These are phyloP conservation scores for Aspergillus carlsbadensis DNA, from an alignment of 495 filamentous ascomycete genomes.

Conservation along the genomic window DNA sequence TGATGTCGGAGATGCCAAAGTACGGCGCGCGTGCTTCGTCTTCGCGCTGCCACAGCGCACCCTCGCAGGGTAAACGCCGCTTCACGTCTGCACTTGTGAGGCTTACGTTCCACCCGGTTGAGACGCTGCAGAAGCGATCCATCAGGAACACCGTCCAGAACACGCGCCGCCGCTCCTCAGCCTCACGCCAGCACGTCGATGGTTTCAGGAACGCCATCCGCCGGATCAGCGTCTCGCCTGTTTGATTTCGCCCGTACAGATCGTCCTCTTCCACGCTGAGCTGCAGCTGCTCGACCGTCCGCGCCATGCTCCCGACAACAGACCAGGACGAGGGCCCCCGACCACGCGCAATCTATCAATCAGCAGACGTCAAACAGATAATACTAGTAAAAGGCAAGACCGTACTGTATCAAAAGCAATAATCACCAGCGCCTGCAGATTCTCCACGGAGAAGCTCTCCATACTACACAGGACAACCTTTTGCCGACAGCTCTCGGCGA, in stretches of 20 bases:
- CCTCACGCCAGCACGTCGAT: constrained; percentile 22
- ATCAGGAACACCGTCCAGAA: constrained; percentile 30
- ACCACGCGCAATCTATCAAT: constrained; percentile 23
- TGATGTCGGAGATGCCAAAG: constrained; percentile 22
- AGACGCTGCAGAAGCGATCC: constrained; percentile 29
- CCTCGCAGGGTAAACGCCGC: constrained; percentile 39
- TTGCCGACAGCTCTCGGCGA: constrained; percentile 22
- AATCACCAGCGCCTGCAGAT: constrained; percentile 27
- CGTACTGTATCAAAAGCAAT: constrained; percentile 29
- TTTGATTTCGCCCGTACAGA: background rate
- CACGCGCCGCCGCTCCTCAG: constrained; percentile 24
- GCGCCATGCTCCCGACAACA: constrained; percentile 25
- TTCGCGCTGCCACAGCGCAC: constrained; percentile 22
- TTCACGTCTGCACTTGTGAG: constrained; percentile 34
- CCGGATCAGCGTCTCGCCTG: constrained; percentile 26
- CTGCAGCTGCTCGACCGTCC: constrained; percentile 29
- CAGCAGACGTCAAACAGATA: too few relatives aligned
- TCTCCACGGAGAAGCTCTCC: constrained; percentile 29
- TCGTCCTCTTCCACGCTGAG: constrained; percentile 23
- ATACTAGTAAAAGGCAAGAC: background rate
- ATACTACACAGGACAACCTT: constrained; percentile 20
- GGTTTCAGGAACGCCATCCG: constrained; percentile 32
- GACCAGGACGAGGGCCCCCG: constrained; percentile 32
- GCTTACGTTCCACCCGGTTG: constrained; percentile 28
- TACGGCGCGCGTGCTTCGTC: constrained; percentile 18